Base-by-base conservation (phyloP, 2,329 filamentous ascomycete species). In the Cercospora zeae-maydis region DNA sequence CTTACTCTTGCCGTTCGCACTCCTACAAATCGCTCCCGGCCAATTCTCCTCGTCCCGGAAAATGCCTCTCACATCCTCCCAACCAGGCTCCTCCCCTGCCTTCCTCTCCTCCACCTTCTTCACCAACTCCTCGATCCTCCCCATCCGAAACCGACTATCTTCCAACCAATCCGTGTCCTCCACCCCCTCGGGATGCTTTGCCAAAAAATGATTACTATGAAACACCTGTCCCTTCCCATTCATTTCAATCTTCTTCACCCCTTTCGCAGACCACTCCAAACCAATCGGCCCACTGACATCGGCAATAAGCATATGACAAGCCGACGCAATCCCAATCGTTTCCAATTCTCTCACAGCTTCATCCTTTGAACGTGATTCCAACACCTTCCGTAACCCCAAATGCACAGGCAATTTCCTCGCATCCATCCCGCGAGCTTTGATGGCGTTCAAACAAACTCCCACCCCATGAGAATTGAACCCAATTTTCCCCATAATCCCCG, bases 401-500 rank as follows among this genome's bases (percentile, higher is more conserved):
- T 89, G 86, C 14, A 86, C 81, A 0, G 87, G 86, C 1, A 88
- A 67, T 5, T 79, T 80, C 1, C 73, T 73, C 1, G 74, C 68
- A 68, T 85, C 78, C 51, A 86, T 80, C 0, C 84, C 84, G 1
- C 79, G 77, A 2, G 83, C 84, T 51, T 81, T 79, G 61, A 89
- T 85, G 0, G 86, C 87, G 63, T 89, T 89, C 10, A 88, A 76
- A 49, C 82, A 83, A 0, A 82, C 81, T 0, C 84, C 86, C 0
- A 89, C 83, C 0, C 86, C 84, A 0, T 72, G 69, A n/a, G 75
- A 77, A 69, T 89, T 89, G 66, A 88, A 78, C 0, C 87, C 87
- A 27, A 88, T 88, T 72, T 89, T 89, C 13, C 85, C 86, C 33
- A 88, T 81, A 24, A 87, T 80, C 14, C 85, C 85, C 0, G 81